A percentile compares a stretch with the other conserved stretches of the same genome.
Evolutionary conservation across 2,329 filamentous ascomycete species (phyloP).

Genomic region (Teratosphaeria epicoccoides): DNA sequence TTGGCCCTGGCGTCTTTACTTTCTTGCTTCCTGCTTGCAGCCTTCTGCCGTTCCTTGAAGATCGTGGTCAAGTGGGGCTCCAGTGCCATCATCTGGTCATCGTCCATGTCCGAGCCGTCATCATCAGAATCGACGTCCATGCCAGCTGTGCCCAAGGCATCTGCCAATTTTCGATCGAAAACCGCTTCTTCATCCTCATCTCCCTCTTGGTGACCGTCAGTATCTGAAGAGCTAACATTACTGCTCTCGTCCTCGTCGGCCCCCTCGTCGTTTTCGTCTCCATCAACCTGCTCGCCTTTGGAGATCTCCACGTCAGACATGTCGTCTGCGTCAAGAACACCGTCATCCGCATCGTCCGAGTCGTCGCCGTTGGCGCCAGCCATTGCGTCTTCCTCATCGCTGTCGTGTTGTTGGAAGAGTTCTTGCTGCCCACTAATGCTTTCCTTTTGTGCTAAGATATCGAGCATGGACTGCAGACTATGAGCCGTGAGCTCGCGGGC

Average conservation of each 20-base stretch:
- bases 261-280: conserved; percentile 17
- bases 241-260: conserved; percentile 24
- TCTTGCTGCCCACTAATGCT: conserved; percentile 73
- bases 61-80: conserved; percentile 76
- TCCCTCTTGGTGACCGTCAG: conserved; percentile 29
- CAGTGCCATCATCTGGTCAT: conserved; percentile 87
- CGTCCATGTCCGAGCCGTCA: conserved; percentile 71
- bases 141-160: conserved; percentile 62
- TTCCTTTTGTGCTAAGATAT: conserved; percentile 69
- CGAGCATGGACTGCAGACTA: conserved; percentile 56
- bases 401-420: conserved; percentile 56
- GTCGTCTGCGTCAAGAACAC: conserved; percentile 25
- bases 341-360: conserved; percentile 17
- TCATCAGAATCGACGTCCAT: conserved; percentile 52
- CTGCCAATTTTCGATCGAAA: conserved; percentile 66
- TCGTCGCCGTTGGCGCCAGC: conserved; percentile 7
- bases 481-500: conserved; percentile 61
- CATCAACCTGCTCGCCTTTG: conserved; percentile 21
- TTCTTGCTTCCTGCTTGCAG: conserved; percentile 63
- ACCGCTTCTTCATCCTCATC: conserved; percentile 43
- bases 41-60: conserved; percentile 64
- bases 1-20: conserved; percentile 79
- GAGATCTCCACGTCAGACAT: conserved; percentile 27
- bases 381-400: conserved; percentile 9
- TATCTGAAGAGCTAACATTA: conserved; percentile 12